phyloP scores from a whole-genome alignment of 176 grass and related monocot species.

The Miscanthus lutarioriparius region DNA sequence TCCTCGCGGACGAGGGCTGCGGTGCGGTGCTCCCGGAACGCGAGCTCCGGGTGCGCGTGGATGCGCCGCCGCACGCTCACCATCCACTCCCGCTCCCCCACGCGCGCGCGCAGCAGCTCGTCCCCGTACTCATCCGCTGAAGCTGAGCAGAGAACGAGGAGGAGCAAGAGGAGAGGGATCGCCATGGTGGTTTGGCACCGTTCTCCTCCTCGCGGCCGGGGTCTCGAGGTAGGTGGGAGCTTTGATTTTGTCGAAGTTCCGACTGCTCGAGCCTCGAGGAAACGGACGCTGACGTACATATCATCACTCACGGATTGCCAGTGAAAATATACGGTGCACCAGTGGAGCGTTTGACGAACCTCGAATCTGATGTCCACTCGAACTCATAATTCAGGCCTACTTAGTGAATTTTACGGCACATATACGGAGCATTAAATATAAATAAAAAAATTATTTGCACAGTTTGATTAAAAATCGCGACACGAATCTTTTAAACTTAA shows the following conservation, averaged over 20 bases:
- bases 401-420: too few relatives aligned
- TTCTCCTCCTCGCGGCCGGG: not conserved
- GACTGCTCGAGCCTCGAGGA: not conserved
- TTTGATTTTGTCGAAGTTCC: not conserved
- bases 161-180: conserved; percentile 22
- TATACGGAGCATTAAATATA: too few relatives aligned
- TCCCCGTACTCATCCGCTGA: conserved; percentile 46
- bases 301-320: not conserved
- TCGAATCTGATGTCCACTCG: not conserved
- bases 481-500: too few relatives aligned
- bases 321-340: not conserved
- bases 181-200: not conserved
- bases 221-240: not conserved
- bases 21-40: conserved; percentile 76
- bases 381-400: not conserved
- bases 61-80: conserved; percentile 66
- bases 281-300: not conserved
- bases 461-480: too few relatives aligned
- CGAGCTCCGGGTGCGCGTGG: conserved; percentile 88
- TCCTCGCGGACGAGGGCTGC: conserved; percentile 74
- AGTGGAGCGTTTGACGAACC: too few relatives aligned
- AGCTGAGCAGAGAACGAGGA: not conserved
- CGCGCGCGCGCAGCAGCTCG: conserved; percentile 62
- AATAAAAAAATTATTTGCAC: too few relatives aligned
- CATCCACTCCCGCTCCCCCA: conserved; percentile 64